These are phyloP conservation scores for Tubosaeta brunneosetosa DNA, from an alignment of 768 basidiomycete species.

Conservation along the genomic window DNA sequence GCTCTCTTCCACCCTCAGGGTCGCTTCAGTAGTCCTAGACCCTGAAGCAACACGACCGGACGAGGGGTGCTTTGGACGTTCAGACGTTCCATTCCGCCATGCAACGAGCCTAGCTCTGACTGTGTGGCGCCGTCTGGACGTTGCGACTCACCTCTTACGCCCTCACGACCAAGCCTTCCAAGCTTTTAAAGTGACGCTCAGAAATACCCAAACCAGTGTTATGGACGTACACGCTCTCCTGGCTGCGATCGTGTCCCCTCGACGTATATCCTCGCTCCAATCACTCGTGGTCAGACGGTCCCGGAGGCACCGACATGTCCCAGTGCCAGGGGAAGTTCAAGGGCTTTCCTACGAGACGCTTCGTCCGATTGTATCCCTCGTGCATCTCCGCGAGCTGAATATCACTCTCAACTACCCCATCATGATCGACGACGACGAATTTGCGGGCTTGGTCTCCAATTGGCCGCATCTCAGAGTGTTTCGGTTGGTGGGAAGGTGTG, in stretches of 20 bases:
- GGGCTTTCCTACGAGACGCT: not conserved
- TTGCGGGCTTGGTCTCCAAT: not conserved
- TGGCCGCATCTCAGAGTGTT: constrained; percentile 1
- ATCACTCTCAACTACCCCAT: not conserved
- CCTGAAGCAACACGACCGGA: not conserved
- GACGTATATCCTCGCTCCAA: constrained; percentile 1
- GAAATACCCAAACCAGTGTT: not conserved
- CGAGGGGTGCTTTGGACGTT: not conserved
- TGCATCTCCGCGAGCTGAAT: not conserved
- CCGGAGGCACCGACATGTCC: not conserved
- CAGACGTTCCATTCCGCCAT: not conserved
- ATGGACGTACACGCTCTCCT: constrained; percentile 1
- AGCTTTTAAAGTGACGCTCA: not conserved
- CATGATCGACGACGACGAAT: not conserved
- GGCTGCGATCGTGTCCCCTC: not conserved
- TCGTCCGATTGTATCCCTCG: not conserved
- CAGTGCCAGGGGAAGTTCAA: not conserved
- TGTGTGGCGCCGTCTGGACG: not conserved
- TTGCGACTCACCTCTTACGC: not conserved
- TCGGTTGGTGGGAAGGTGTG: not conserved
- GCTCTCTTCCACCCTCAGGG: not conserved
- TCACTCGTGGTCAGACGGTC: not conserved
- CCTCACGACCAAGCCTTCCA: not conserved
- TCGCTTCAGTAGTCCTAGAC: not conserved
- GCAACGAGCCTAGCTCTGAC: not conserved